These are phyloP conservation scores for Lipomyces mesembrius DNA, from an alignment of 805 yeast genomes.

Conservation along the genomic window DNA sequence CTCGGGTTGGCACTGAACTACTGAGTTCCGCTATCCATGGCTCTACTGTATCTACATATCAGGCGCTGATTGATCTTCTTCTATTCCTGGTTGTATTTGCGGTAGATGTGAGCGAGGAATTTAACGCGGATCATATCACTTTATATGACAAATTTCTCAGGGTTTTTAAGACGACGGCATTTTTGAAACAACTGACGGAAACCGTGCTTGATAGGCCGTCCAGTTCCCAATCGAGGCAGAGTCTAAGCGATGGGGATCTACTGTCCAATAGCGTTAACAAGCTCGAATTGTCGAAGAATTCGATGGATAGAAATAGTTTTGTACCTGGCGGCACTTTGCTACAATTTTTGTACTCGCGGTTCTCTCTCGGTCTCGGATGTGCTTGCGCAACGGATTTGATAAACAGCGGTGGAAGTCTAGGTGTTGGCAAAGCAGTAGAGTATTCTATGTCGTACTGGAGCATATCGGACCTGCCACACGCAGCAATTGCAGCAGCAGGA, in stretches of 20 bases:
- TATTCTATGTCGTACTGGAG: slow-evolving; percentile 18
- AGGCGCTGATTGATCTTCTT: slow-evolving; percentile 21
- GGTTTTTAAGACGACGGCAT: slow-evolving; percentile 6
- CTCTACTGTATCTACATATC: slow-evolving; percentile 6
- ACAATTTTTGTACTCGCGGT: slow-evolving; percentile 16
- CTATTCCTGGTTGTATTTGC: slow-evolving; percentile 28
- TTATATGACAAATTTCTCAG: slow-evolving; percentile 19
- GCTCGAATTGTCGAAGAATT: slow-evolving; percentile 11
- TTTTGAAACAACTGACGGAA: slow-evolving; percentile 20
- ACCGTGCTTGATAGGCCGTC: background rate
- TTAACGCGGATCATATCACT: slow-evolving; percentile 18
- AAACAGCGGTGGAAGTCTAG: slow-evolving; percentile 15
- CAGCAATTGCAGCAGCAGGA: slow-evolving; percentile 24
- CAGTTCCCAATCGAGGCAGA: background rate
- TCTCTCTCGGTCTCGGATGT: slow-evolving; percentile 16
- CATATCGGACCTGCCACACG: slow-evolving; percentile 2
- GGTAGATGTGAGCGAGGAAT: slow-evolving; percentile 26
- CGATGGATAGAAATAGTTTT: slow-evolving; percentile 3
- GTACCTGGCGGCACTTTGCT: slow-evolving; percentile 9
- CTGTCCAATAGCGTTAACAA: slow-evolving; percentile 9
- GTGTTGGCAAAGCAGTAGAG: slow-evolving; percentile 26
- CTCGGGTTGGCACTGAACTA: slow-evolving; percentile 16
- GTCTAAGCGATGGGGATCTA: slow-evolving; percentile 8
- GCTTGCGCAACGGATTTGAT: slow-evolving; percentile 17
- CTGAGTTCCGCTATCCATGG: slow-evolving; percentile 12